These are phyloP conservation scores for Phlebiopsis flavidoalba DNA, from an alignment of 768 basidiomycete genomes.

Conservation along the genomic window DNA sequence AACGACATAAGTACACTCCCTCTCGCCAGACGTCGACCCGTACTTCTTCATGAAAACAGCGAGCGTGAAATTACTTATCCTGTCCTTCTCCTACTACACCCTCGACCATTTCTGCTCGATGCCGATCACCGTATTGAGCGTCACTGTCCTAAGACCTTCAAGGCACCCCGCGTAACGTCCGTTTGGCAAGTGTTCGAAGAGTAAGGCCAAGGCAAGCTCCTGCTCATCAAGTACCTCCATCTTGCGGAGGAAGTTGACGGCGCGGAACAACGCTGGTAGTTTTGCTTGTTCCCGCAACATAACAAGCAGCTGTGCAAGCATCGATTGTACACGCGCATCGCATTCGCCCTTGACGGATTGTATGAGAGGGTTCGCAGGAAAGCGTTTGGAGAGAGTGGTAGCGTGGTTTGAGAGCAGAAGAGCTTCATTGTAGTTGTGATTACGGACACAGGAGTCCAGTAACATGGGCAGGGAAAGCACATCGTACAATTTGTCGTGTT, in stretches of 20 bases:
- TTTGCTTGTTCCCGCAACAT: constrained; percentile 83
- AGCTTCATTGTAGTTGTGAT: constrained; percentile 90
- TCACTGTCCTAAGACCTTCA: constrained; percentile 53
- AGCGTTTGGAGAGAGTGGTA: constrained; percentile 34
- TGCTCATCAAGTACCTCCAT: constrained; percentile 70
- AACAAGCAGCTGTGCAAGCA: constrained; percentile 73
- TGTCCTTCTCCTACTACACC: constrained; percentile 48
- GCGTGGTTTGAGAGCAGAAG: constrained; percentile 80
- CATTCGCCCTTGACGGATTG: constrained; percentile 63
- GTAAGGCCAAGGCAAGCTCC: constrained; percentile 86
- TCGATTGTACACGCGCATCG: constrained; percentile 53
- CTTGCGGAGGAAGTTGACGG: constrained; percentile 79
- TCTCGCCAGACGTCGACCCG: constrained; percentile 90
- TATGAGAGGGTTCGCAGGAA: constrained; percentile 44
- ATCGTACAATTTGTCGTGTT: constrained; percentile 90
- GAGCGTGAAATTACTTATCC: constrained; percentile 67
- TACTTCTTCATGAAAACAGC: constrained; percentile 83
- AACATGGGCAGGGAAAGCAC: constrained; percentile 86
- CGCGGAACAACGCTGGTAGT: constrained; percentile 85
- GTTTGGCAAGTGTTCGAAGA: too few relatives aligned
- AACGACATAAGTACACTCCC: constrained; percentile 88
- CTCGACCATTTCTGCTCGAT: constrained; percentile 30
- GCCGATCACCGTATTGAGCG: constrained; percentile 50
- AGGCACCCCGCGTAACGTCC: constrained; percentile 56
- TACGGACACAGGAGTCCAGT: constrained; percentile 89